phyloP scores from a whole-genome alignment of 805 yeast species.

The Komagataella ulmi region DNA sequence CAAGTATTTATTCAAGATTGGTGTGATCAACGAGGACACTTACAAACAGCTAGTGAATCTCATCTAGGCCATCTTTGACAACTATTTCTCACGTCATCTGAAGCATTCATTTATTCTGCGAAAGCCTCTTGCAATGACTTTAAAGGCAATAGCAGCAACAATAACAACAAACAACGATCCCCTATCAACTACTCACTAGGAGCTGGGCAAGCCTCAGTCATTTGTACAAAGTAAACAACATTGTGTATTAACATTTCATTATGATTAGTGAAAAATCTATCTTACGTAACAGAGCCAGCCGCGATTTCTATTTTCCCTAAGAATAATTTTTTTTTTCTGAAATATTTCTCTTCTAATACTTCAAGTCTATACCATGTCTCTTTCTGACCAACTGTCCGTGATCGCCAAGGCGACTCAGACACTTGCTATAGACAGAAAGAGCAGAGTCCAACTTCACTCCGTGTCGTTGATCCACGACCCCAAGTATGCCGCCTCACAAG shows the following conservation, averaged over 20 bases:
- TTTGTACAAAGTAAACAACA: not conserved
- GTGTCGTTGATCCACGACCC: slow-evolving; percentile 81
- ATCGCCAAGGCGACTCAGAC: slow-evolving; percentile 54
- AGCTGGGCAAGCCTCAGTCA: not conserved
- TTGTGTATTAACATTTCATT: not conserved
- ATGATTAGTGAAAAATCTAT: not conserved
- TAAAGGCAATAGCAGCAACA: not conserved
- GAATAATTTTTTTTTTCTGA: not conserved
- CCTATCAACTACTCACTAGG: not conserved
- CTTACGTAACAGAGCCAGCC: not conserved
- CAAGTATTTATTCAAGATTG: slow-evolving; percentile 33
- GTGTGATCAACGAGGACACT: slow-evolving; percentile 21
- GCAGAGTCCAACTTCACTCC: slow-evolving; percentile 76
- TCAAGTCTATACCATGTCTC: slow-evolving; percentile 21
- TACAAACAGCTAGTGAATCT: slow-evolving; percentile 10
- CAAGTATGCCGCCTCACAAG: slow-evolving; percentile 87
- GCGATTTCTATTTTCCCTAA: not conserved
- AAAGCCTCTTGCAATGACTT: no score
- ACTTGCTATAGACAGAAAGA: slow-evolving; percentile 74
- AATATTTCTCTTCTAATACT: not conserved
- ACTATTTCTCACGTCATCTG: not conserved
- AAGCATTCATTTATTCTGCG: no score
- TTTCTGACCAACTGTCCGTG: slow-evolving; percentile 71
- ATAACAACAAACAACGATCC: not conserved
- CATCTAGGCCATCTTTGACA: not conserved